Conservation (phyloP, 352 stramenopile genomes). For the Globisporangium irregulare region DNA sequence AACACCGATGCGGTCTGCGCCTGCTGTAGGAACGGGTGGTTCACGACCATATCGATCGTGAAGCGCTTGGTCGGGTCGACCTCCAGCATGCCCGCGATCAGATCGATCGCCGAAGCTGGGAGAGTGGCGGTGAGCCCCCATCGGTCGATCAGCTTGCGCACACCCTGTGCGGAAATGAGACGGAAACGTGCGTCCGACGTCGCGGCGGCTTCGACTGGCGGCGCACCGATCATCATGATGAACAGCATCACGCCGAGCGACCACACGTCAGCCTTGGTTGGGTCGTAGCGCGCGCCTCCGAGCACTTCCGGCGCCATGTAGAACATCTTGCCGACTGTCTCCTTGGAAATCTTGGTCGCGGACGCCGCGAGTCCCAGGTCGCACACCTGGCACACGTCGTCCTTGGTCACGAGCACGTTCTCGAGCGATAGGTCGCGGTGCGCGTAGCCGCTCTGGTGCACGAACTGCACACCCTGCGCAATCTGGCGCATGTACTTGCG, state of each 20-base stretch:
- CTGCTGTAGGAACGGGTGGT: conserved; percentile 58
- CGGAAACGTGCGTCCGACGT: conserved; percentile 57
- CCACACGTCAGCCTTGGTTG: conserved; percentile 81
- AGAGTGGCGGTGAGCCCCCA: conserved; percentile 66
- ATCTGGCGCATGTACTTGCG: conserved; percentile 71
- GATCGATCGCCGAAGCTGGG: conserved; percentile 49
- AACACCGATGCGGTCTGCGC: conserved; percentile 6
- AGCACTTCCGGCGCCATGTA: conserved; percentile 86
- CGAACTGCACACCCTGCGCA: conserved; percentile 62
- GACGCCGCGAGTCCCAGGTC: conserved; percentile 74
- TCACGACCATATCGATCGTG: conserved; percentile 57
- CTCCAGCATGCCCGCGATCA: conserved; percentile 60
- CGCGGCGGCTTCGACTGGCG: conserved; percentile 61
- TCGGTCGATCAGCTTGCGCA: conserved; percentile 58
- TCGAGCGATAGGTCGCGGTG: conserved; percentile 84
- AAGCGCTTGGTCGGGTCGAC: conserved; percentile 53
- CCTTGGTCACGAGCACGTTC: conserved; percentile 75
- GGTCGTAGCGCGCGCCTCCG: conserved; percentile 54
- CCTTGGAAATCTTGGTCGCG: conserved; percentile 34
- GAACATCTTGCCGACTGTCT: conserved; percentile 82
- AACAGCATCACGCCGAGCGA: conserved; percentile 86
- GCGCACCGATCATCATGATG: conserved; percentile 72
- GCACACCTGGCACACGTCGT: conserved; percentile 75
- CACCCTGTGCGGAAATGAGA: conserved; percentile 53
- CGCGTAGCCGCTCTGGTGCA: conserved; percentile 72